phyloP scores from a whole-genome alignment of 2,329 filamentous ascomycete genomes.

The Nigrospora oryzae region DNA sequence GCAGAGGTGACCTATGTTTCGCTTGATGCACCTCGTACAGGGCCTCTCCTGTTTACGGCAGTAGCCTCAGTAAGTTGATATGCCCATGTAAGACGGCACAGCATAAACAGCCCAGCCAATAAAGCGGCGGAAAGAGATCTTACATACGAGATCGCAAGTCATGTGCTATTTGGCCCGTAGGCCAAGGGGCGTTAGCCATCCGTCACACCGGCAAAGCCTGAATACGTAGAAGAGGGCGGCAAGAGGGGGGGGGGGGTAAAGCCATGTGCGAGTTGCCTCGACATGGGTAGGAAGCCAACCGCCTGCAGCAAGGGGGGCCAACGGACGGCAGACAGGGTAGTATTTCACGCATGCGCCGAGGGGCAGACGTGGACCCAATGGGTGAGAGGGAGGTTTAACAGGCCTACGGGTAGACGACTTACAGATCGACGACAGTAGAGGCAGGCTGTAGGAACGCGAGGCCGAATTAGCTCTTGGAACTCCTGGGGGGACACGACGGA shows the following conservation, averaged over 20 bases:
- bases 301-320: conserved; percentile 7
- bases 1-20: conserved; percentile 96
- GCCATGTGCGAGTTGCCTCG: conserved; percentile 3
- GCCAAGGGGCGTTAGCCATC: conserved; percentile 36
- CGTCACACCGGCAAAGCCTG: conserved; percentile 10
- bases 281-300: conserved; percentile 4
- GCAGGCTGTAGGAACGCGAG: conserved; percentile 57
- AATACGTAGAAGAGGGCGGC: conserved; percentile 3
- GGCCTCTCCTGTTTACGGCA: conserved; percentile 66
- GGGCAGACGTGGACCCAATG: conserved; percentile 22
- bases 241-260: not conserved
- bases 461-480: conserved; percentile 25
- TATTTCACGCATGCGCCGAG: conserved; percentile 11
- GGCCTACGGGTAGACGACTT: conserved; percentile 39
- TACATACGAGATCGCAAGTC: conserved; percentile 83
- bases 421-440: conserved; percentile 87
- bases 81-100: conserved; percentile 15
- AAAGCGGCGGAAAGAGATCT: conserved; percentile 21
- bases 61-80: conserved; percentile 22
- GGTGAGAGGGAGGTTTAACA: conserved; percentile 14
- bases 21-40: conserved; percentile 95
- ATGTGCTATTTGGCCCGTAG: conserved; percentile 59
- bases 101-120: conserved; percentile 16
- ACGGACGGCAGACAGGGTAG: conserved; percentile 9
- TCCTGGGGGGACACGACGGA: conserved; percentile 10